A percentile compares a stretch with the other conserved stretches of the same genome.
Conservation (phyloP, 768 basidiomycete genomes). For the Psilocybe sp. region DNA sequence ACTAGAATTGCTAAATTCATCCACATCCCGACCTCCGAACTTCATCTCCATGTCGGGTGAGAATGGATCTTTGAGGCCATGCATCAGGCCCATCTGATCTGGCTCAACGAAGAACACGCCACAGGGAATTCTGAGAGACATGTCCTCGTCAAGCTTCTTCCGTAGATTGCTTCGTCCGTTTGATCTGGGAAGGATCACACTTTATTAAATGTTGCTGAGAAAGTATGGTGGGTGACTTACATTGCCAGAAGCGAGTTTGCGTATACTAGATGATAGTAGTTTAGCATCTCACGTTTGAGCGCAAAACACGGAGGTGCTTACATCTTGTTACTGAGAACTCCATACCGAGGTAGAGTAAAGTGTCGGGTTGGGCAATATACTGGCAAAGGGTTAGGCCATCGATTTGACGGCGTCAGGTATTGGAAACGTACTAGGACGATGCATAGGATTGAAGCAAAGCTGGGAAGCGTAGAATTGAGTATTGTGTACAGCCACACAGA, state of each 20-base stretch:
- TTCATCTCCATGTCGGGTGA: no score
- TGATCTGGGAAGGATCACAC: no score
- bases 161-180: no score
- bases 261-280: slow-evolving; percentile 18
- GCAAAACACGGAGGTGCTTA: slow-evolving; percentile 12
- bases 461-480: slow-evolving; percentile 4
- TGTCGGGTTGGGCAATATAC: slow-evolving; percentile 27
- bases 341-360: slow-evolving; percentile 27
- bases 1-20: no score
- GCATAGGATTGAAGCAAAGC: slow-evolving; percentile 26
- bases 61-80: no score
- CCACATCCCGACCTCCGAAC: no score
- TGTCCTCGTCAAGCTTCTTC: no score
- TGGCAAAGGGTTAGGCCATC: slow-evolving; percentile 6
- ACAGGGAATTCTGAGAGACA: no score
- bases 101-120: no score
- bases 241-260: slow-evolving; percentile 21
- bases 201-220: no score
- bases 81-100: no score
- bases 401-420: not conserved
- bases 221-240: slow-evolving; percentile 2
- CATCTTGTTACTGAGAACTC: slow-evolving; percentile 29
- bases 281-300: not conserved
- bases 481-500: not conserved
- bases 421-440: slow-evolving; percentile 22